A percentile compares a stretch with the other conserved stretches of the same genome.
Evolutionary conservation across 73 alveolate genomes (phyloP).

Genomic region (Halteria grandinella): DNA sequence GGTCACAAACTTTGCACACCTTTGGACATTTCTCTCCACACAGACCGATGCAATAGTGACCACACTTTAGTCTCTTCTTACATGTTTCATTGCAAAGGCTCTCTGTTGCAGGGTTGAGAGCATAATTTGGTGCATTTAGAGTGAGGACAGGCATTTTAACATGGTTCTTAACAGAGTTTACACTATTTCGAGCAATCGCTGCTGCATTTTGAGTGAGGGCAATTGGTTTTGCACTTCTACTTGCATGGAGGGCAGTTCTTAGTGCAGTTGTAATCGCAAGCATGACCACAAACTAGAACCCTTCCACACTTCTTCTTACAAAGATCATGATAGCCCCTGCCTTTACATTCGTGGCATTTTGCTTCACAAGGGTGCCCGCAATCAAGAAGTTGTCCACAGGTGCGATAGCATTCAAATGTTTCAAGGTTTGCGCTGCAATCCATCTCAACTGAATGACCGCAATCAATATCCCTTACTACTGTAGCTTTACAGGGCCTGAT

Average conservation of each 20-base stretch:
- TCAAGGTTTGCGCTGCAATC: conserved; percentile 61
- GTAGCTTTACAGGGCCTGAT: conserved; percentile 22
- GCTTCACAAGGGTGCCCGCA: not conserved
- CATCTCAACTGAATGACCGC: conserved; percentile 45
- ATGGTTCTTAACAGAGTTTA: not conserved
- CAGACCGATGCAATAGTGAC: conserved; percentile 79
- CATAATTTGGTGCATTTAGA: not conserved
- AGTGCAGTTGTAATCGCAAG: not conserved
- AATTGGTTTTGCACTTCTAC: not conserved
- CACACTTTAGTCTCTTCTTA: conserved; percentile 62
- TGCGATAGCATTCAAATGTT: not conserved
- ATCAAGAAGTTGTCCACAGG: not conserved
- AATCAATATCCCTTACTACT: not conserved
- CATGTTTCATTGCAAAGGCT: conserved; percentile 75
- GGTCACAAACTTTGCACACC: conserved; percentile 73
- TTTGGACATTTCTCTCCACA: conserved; percentile 91
- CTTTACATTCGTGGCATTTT: not conserved
- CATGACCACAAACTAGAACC: not conserved
- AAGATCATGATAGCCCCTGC: no score
- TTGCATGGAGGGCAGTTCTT: not conserved
- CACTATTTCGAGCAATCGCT: not conserved
- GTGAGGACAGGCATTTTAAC: not conserved
- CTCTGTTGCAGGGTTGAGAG: not conserved
- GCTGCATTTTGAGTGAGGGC: not conserved
- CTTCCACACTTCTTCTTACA: not conserved